Evolutionary conservation across 2,329 filamentous ascomycete species (phyloP).

Genomic region (Davidsoniella neocaledoniae): DNA sequence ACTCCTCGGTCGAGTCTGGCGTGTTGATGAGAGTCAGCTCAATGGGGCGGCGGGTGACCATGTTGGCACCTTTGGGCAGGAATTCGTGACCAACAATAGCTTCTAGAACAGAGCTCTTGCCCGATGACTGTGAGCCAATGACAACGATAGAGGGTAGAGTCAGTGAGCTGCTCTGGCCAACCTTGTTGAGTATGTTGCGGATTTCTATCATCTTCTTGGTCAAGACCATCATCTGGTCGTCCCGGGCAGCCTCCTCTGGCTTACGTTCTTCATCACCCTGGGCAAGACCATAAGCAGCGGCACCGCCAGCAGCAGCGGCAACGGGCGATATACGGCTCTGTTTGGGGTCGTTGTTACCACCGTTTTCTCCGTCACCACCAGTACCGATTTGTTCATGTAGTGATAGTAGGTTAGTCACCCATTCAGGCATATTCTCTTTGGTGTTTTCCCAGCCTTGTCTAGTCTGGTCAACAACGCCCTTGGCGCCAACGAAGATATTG

Average conservation of each 20-base stretch:
- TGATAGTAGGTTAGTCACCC: constrained; percentile 59
- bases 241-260: constrained; percentile 52
- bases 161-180: constrained; percentile 79
- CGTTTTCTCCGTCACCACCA: constrained; percentile 30
- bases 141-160: constrained; percentile 96
- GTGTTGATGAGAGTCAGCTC: constrained; percentile 94
- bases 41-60: constrained; percentile 92
- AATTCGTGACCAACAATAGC: constrained; percentile 97
- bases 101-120: constrained; percentile 93
- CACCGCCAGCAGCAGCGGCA: constrained; percentile 53
- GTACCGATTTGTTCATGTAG: constrained; percentile 42
- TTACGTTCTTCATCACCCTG: constrained; percentile 55
- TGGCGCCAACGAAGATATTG: constrained; percentile 52
- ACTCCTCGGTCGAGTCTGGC: constrained; percentile 69
- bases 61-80: constrained; percentile 91
- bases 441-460: constrained; percentile 67
- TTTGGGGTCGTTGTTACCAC: constrained; percentile 35
- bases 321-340: constrained; percentile 43
- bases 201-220: constrained; percentile 99
- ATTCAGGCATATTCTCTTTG: constrained; percentile 57
- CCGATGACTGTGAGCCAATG: constrained; percentile 93
- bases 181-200: constrained; percentile 71
- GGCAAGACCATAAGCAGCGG: constrained; percentile 50
- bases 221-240: constrained; percentile 98
- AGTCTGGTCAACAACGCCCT: constrained; percentile 63